These are phyloP conservation scores for Coccomyxa sp. DNA, from an alignment of 139 green algal genomes.

Conservation along the genomic window DNA sequence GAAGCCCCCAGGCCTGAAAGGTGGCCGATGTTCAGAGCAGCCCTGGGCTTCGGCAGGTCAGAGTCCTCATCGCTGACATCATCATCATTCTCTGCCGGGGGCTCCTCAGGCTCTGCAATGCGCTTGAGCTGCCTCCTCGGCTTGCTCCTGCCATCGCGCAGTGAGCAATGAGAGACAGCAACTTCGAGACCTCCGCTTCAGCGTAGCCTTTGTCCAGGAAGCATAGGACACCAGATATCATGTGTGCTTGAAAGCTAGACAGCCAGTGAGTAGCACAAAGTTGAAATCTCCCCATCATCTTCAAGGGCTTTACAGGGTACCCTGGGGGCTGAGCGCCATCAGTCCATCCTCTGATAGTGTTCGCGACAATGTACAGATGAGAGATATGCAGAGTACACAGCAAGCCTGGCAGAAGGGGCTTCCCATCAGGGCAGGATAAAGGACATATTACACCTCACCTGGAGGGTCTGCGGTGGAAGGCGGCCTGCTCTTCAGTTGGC, in stretches of 20 bases:
- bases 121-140: slow-evolving; percentile 6
- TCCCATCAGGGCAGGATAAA: not conserved
- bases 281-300: too few relatives aligned
- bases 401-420: not conserved
- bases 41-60: not conserved
- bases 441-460: not conserved
- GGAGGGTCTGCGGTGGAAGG: not conserved
- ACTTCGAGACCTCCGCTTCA: too few relatives aligned
- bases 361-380: not conserved
- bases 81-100: not conserved
- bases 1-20: not conserved
- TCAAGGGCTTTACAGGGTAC: not conserved
- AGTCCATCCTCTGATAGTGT: not conserved
- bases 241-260: too few relatives aligned
- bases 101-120: slow-evolving; percentile 2
- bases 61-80: not conserved
- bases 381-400: not conserved
- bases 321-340: not conserved
- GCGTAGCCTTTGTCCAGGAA: too few relatives aligned
- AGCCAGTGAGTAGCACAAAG: too few relatives aligned
- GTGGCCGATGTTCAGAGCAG: not conserved
- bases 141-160: not conserved
- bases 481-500: slow-evolving; percentile 15
- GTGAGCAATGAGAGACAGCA: not conserved
- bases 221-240: too few relatives aligned